phyloP scores from a whole-genome alignment of 2,329 filamentous ascomycete species.

The Zymoseptoria passerinii region DNA sequence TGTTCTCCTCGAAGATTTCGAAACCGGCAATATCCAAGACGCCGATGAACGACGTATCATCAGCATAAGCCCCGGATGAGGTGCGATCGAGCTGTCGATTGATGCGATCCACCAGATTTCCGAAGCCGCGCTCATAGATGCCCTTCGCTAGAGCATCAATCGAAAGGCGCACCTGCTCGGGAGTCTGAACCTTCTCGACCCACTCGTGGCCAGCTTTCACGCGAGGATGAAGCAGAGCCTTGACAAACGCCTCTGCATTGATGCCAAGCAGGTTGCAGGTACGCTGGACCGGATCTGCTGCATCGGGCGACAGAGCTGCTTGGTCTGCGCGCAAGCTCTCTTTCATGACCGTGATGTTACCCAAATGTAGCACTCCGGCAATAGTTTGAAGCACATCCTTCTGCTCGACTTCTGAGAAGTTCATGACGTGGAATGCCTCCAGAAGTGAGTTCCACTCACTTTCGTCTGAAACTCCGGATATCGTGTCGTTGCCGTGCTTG shows the following conservation, averaged over 20 bases:
- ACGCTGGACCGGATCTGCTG: constrained; percentile 63
- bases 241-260: constrained; percentile 72
- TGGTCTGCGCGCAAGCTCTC: constrained; percentile 89
- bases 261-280: constrained; percentile 83
- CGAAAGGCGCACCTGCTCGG: constrained; percentile 84
- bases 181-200: constrained; percentile 97
- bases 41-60: constrained; percentile 93
- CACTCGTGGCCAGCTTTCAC: constrained; percentile 95
- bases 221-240: constrained; percentile 79
- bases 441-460: constrained; percentile 86
- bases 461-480: constrained; percentile 78
- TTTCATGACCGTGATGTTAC: constrained; percentile 82
- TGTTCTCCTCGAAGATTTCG: constrained; percentile 97
- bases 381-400: constrained; percentile 74
- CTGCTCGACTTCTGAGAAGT: constrained; percentile 80
- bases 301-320: constrained; percentile 69
- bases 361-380: constrained; percentile 84
- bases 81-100: constrained; percentile 80
- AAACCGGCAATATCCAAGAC: constrained; percentile 98
- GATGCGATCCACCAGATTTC: constrained; percentile 83
- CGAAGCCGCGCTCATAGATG: constrained; percentile 94
- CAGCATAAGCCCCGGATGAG: constrained; percentile 61
- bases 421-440: constrained; percentile 92
- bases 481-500: constrained; percentile 80
- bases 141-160: constrained; percentile 91